Conservation (phyloP, 495 filamentous ascomycete species). For the Hypoxylon lenormandii region DNA sequence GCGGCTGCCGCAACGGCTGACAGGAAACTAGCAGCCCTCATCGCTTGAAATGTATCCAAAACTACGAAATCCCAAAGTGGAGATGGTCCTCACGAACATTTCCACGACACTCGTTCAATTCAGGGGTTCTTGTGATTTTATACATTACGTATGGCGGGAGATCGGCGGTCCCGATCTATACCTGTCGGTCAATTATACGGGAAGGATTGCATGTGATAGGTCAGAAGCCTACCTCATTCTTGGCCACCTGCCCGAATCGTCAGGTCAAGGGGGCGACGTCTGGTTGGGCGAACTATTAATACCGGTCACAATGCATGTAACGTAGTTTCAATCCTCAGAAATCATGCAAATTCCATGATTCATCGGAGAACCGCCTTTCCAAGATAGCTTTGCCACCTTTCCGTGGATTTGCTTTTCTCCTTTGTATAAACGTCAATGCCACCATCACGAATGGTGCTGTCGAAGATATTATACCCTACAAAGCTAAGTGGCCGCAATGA, state of each 20-base stretch:
- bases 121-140: constrained; percentile 26
- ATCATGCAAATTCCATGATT: neutral
- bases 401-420: too few relatives aligned
- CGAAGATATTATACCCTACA: too few relatives aligned
- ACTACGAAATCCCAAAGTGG: neutral
- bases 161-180: constrained; percentile 35
- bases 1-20: constrained; percentile 14
- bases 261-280: constrained; percentile 4
- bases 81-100: neutral
- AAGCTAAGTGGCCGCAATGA: too few relatives aligned
- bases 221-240: neutral
- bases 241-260: constrained; percentile 42
- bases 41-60: constrained; percentile 6
- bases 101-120: constrained; percentile 4
- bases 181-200: constrained; percentile 21
- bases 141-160: constrained; percentile 12
- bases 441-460: too few relatives aligned
- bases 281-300: constrained; percentile 30
- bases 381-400: too few relatives aligned
- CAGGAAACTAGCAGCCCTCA: constrained; percentile 27
- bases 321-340: constrained; percentile 15
- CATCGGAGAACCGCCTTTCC: too few relatives aligned
- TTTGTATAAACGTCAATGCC: too few relatives aligned
- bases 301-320: constrained; percentile 27
- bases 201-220: constrained; percentile 33